Conservation (phyloP, 2,329 filamentous ascomycete species). For the Sclerotinia trifoliorum region DNA sequence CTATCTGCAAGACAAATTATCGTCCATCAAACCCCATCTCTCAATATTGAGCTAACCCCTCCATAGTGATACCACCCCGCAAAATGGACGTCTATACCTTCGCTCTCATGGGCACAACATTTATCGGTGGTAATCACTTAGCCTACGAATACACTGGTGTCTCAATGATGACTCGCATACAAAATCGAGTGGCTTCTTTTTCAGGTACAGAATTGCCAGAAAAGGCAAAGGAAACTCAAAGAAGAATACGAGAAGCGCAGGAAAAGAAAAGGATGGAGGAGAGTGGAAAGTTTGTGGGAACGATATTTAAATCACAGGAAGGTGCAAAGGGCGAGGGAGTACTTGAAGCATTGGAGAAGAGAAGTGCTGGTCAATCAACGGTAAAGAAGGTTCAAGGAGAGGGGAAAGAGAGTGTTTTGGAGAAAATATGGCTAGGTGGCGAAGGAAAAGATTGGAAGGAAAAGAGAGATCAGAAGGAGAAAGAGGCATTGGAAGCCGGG, state of each 20-base stretch:
- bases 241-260: slow-evolving; percentile 30
- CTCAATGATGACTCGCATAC: slow-evolving; percentile 31
- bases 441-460: slow-evolving; percentile 45
- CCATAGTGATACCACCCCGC: slow-evolving; percentile 53
- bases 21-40: not conserved
- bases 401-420: slow-evolving; percentile 40
- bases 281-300: not conserved
- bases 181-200: not conserved
- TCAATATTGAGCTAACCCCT: not conserved
- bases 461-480: slow-evolving; percentile 38
- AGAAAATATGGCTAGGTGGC: slow-evolving; percentile 58
- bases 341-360: slow-evolving; percentile 19
- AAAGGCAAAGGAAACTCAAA: slow-evolving; percentile 34
- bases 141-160: slow-evolving; percentile 36
- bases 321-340: slow-evolving; percentile 13
- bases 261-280: slow-evolving; percentile 25
- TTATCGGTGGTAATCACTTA: slow-evolving; percentile 37
- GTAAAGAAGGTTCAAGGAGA: slow-evolving; percentile 24
- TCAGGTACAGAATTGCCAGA: slow-evolving; percentile 25
- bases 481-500: slow-evolving; percentile 39
- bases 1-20: not conserved
- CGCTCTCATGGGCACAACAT: slow-evolving; percentile 46
- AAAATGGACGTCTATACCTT: slow-evolving; percentile 62
- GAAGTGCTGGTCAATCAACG: slow-evolving; percentile 21
- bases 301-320: not conserved